A percentile compares a stretch with the other conserved stretches of the same genome.
Evolutionary conservation across 139 green algal species (phyloP).

Genomic region (Chlorella sp.): DNA sequence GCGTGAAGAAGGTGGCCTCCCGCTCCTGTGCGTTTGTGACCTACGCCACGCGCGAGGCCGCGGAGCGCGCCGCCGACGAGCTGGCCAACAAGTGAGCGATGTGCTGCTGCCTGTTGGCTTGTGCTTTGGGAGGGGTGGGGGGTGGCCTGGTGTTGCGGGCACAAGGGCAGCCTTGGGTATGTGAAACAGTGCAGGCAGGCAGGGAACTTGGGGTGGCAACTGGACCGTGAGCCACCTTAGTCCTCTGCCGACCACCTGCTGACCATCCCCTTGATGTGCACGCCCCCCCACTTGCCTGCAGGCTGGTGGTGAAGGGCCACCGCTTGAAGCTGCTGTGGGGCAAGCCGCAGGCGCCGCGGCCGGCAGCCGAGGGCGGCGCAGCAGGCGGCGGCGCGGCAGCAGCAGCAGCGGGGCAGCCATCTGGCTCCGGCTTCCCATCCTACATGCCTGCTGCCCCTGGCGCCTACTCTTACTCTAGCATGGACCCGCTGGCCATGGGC

Average conservation of each 20-base stretch:
- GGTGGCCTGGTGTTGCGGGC: not conserved
- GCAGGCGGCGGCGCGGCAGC: not conserved
- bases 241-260: no score
- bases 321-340: conserved; percentile 93
- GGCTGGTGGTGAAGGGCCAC: conserved; percentile 88
- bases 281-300: not conserved
- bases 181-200: no score
- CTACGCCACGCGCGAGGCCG: conserved; percentile 74
- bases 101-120: no score
- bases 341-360: conserved; percentile 56
- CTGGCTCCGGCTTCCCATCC: not conserved
- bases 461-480: conserved; percentile 59
- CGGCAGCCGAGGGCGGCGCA: conserved; percentile 17
- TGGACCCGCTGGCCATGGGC: conserved; percentile 58
- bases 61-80: conserved; percentile 89
- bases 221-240: no score
- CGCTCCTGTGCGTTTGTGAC: conserved; percentile 91
- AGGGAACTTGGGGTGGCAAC: no score
- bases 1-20: conserved; percentile 48
- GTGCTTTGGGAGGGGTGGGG: not conserved
- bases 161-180: no score
- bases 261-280: not conserved
- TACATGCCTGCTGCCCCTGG: conserved; percentile 1
- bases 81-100: conserved; percentile 52
- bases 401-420: not conserved